phyloP scores from a whole-genome alignment of 2,329 filamentous ascomycete species.

The Trichoderma harzianum region DNA sequence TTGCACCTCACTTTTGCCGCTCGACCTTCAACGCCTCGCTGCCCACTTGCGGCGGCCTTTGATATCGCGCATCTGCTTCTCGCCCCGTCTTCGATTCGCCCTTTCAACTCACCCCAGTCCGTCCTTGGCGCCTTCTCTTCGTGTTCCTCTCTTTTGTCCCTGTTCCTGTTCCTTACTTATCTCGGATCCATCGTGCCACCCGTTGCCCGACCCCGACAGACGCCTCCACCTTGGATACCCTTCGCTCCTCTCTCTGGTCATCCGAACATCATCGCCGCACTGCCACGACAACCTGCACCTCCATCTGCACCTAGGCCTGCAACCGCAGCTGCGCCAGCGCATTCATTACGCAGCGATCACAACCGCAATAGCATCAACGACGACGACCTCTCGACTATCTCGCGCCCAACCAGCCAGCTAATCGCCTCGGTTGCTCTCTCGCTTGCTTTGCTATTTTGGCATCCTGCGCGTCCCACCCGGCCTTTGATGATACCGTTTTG shows the following conservation, averaged over 20 bases:
- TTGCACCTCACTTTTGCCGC: background rate
- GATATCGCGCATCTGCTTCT: conserved; percentile 12
- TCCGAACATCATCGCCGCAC: conserved; percentile 9
- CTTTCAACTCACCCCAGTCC: conserved; percentile 11
- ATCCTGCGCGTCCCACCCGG: background rate
- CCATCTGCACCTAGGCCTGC: background rate
- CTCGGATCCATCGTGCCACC: background rate
- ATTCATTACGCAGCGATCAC: background rate
- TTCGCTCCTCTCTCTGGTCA: conserved; percentile 1
- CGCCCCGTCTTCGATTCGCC: conserved; percentile 7
- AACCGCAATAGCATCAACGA: background rate
- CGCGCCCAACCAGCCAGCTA: background rate
- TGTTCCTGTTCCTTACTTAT: background rate
- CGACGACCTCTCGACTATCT: background rate
- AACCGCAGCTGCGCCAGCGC: background rate
- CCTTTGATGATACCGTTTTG: conserved; percentile 8
- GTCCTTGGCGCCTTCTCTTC: background rate
- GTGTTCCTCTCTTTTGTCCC: background rate
- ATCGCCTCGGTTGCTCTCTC: background rate
- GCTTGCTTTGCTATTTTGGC: background rate
- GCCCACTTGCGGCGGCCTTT: background rate
- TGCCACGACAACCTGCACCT: conserved; percentile 9
- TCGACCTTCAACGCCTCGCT: background rate
- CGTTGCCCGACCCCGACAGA: conserved; percentile 1
- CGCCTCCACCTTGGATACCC: background rate